These are phyloP conservation scores for Sporopachydermia lactativora DNA, from an alignment of 805 yeast genomes.

Conservation along the genomic window DNA sequence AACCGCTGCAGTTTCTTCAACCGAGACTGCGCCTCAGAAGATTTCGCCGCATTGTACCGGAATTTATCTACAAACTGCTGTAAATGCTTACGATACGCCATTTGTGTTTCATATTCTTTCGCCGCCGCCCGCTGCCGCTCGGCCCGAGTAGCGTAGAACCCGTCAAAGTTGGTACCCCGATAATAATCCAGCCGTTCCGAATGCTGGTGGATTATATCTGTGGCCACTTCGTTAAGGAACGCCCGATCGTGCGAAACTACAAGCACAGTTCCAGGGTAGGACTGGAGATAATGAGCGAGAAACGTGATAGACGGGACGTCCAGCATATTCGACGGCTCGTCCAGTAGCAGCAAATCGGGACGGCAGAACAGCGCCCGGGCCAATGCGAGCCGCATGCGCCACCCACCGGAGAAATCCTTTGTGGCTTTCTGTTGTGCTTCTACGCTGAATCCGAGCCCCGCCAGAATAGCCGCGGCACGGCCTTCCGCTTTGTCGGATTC, in stretches of 20 bases:
- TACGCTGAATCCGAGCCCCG: slow-evolving; percentile 85
- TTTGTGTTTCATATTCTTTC: slow-evolving; percentile 94
- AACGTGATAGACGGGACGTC: slow-evolving; percentile 97
- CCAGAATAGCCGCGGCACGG: slow-evolving; percentile 86
- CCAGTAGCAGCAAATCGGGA: slow-evolving; percentile 84
- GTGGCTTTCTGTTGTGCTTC: slow-evolving; percentile 78
- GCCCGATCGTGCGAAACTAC: slow-evolving; percentile 98
- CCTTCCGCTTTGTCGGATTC: slow-evolving; percentile 97
- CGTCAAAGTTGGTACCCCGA: slow-evolving; percentile 85
- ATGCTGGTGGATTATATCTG: slow-evolving; percentile 96
- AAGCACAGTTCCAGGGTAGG: slow-evolving; percentile 83
- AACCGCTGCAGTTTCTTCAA: slow-evolving; percentile 92
- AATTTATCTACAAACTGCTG: slow-evolving; percentile 93
- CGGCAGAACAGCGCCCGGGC: slow-evolving; percentile 97
- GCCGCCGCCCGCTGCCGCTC: slow-evolving; percentile 88
- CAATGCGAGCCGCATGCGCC: slow-evolving; percentile 98
- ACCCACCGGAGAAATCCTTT: slow-evolving; percentile 96
- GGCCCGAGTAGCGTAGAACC: slow-evolving; percentile 85
- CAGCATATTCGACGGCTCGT: slow-evolving; percentile 99
- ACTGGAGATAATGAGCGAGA: slow-evolving; percentile 77
- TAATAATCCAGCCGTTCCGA: slow-evolving; percentile 94
- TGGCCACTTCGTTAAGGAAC: slow-evolving; percentile 93
- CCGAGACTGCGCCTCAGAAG: slow-evolving; percentile 95
- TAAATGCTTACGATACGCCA: slow-evolving; percentile 88
- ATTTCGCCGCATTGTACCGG: slow-evolving; percentile 94